Evolutionary conservation across 345 rosid species (phyloP).

Genomic region (Eucalyptus cloeziana): DNA sequence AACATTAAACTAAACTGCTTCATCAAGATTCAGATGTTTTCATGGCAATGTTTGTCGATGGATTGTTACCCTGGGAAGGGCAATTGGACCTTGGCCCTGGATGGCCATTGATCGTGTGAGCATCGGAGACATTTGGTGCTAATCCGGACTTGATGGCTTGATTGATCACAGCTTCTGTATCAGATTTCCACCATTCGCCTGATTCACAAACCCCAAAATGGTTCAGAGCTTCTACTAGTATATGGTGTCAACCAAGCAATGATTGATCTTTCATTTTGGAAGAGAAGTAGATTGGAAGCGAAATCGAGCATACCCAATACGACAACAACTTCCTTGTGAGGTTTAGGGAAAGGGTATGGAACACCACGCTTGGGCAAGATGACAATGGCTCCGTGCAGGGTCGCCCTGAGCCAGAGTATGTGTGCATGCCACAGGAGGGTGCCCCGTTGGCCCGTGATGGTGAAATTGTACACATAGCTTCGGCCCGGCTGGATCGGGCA

Average conservation of each 20-base stretch:
- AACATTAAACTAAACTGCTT: background rate
- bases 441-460: constrained; percentile 82
- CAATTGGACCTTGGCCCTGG: background rate
- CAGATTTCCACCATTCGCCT: constrained; percentile 59
- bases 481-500: constrained; percentile 85
- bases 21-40: too few species aligned
- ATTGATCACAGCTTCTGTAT: constrained; percentile 20
- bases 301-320: constrained; percentile 22
- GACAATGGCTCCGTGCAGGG: constrained; percentile 73
- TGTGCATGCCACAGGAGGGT: constrained; percentile 93
- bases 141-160: background rate
- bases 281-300: background rate
- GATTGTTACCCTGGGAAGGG: background rate
- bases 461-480: constrained; percentile 64
- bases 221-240: background rate
- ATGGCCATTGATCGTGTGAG: background rate
- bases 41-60: background rate
- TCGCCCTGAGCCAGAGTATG: constrained; percentile 84
- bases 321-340: background rate
- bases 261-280: background rate
- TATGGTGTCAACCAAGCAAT: background rate
- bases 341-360: constrained; percentile 41
- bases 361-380: constrained; percentile 55
- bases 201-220: background rate
- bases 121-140: background rate